Evolutionary conservation across 768 basidiomycete species (phyloP).

Genomic region (Kwoniella dejecticola): DNA sequence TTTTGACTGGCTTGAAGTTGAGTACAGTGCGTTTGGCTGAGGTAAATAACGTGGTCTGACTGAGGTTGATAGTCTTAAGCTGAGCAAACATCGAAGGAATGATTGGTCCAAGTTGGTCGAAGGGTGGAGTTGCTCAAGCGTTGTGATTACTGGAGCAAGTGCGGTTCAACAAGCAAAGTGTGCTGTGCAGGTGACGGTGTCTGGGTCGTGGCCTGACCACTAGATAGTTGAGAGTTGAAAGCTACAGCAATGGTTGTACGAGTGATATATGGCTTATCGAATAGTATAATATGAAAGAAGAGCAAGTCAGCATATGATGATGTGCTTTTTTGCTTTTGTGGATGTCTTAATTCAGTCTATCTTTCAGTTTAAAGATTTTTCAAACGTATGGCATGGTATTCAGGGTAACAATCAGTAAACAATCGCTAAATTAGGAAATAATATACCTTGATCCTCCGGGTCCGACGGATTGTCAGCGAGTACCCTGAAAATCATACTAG

Average conservation of each 20-base stretch:
- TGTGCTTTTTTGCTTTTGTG: background rate
- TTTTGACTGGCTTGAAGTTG: conserved; percentile 7
- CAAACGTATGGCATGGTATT: background rate
- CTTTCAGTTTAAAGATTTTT: background rate
- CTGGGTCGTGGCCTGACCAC: background rate
- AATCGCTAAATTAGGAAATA: conserved; percentile 2
- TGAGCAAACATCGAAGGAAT: conserved; percentile 23
- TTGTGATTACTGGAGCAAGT: background rate
- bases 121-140: background rate
- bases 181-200: background rate
- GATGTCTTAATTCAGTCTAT: background rate
- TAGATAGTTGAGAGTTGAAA: background rate
- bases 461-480: background rate
- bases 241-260: background rate
- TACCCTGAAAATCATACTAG: conserved; percentile 1
- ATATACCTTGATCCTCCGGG: background rate
- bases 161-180: background rate
- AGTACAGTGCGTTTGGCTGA: background rate
- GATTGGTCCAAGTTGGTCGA: background rate
- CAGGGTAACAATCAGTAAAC: background rate
- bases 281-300: too few relatives aligned
- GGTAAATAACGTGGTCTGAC: conserved; percentile 1
- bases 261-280: too few relatives aligned
- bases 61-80: conserved; percentile 12
- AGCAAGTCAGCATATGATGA: background rate